Evolutionary conservation across 78 protist species (phyloP), one percentile per base, ranked within the genome.

Genomic region (Dictyostelium firmibasis): DNA sequence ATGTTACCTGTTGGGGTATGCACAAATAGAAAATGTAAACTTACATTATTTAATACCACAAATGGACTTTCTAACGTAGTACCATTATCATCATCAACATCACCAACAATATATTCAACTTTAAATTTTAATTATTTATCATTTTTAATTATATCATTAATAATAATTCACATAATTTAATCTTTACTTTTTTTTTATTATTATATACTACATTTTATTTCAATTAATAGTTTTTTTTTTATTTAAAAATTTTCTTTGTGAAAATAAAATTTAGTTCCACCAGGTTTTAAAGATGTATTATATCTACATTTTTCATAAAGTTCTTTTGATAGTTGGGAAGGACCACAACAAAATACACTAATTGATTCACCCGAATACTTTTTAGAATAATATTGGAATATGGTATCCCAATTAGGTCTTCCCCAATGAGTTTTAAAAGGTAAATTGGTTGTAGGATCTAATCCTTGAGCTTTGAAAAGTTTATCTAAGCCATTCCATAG

Each of bases 331-430:
- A 97, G 31, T 36, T 92, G 81, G 27, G 83, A 53, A 38, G 98
- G 97, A 35, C 98, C 98, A 87, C 98, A 97, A 83, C 95, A 93
- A 91, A 97, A 97, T 27, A 96, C 97, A 41, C 97, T 96, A 27
- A 97, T 83, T n/a, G 89, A 83, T 27, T 77, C 57, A 27, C 94
- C 84, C 31, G 79, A 81, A 41, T 94, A 86, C 16, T 85, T 27
- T 20, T 53, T 62, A 20, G 87, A 20, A 36, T 69, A 84, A 47
- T 94, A 91, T 47, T 85, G 86, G 64, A 94, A 94, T 14, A 94
- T 83, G 41, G 84, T 93, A 36, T 60, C 81, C 94, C 91, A 81
- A 70, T 96, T 82, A 67, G 96, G 91, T 41, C 96, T 41, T 33
- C 98, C 94, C 78, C 78, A 91, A 60, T 84, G 86, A 29, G 96